phyloP scores from a whole-genome alignment of 1,284 basidiomycete genomes.

The Tylopilus sp. region DNA sequence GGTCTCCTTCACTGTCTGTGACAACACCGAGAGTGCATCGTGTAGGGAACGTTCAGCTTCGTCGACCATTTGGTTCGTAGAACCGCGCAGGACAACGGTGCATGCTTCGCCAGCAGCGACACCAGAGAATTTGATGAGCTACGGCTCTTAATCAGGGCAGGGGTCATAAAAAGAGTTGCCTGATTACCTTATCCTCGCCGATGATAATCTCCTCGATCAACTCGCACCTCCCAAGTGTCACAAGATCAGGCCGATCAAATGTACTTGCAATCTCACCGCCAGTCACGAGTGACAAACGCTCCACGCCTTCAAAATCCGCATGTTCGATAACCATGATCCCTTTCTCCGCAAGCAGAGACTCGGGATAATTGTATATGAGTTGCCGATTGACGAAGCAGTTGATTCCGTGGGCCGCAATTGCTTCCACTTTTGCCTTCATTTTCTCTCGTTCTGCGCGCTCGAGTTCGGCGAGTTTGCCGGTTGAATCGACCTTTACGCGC shows the following conservation, averaged over 20 bases:
- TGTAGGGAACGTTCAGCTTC: constrained; percentile 98
- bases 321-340: constrained; percentile 98
- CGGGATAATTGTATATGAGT: constrained; percentile 99
- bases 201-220: constrained; percentile 99
- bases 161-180: constrained; percentile 11
- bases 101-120: constrained; percentile 99
- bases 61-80: constrained; percentile 98
- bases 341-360: constrained; percentile 88
- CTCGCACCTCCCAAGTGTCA: constrained; percentile 93
- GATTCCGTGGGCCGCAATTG: constrained; percentile 93
- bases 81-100: constrained; percentile 95
- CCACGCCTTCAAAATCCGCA: constrained; percentile 99
- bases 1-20: constrained; percentile 97
- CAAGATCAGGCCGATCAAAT: constrained; percentile 91
- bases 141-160: constrained; percentile 7
- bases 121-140: constrained; percentile 99
- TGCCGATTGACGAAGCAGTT: constrained; percentile 99
- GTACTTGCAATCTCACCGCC: constrained; percentile 98
- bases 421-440: constrained; percentile 98
- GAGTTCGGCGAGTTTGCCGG: constrained; percentile 95
- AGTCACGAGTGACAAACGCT: constrained; percentile 92
- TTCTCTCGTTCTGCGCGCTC: constrained; percentile 98
- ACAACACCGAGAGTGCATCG: constrained; percentile 95
- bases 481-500: constrained; percentile 92
- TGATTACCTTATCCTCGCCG: constrained; percentile 90